Evolutionary conservation across 495 filamentous ascomycete genomes (phyloP), one percentile per base, ranked within the genome.

Genomic region (Rhizodiscina lignyota): DNA sequence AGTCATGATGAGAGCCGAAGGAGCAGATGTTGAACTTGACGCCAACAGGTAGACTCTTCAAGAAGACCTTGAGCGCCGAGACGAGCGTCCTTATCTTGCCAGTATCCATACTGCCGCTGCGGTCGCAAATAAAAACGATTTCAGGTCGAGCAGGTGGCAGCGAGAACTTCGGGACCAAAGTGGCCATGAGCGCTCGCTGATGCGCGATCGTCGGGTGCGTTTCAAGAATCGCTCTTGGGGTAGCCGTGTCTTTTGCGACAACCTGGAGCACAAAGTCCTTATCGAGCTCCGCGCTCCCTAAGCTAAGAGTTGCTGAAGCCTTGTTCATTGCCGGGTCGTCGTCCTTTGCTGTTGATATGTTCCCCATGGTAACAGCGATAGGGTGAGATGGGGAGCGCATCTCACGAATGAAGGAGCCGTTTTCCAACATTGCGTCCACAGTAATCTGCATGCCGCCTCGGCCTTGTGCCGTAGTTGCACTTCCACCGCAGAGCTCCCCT

Each of bases 11-110:
- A 16, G 35, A 55, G 6, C 78, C 78, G 40, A 84, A 84, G 1
- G 71, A 78, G 52, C 70, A 76, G 38, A 83, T 80, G 51, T 84
- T 82, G 59, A 84, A 83, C 46, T 66, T 70, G 34, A 72, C 55
- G 0, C 75, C 75, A 1, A 71, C 40, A 1, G 78, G 77, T 12
- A 84, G 52, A 0, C 72, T 77, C 42, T 79, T 80, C 21, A 84
- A 57, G 42, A 83, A 77, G n/a, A 81, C 52, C 2, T 59, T 60
- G 18, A 83, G 56, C 2, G 77, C 77, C 4, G 62, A 56, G 12
- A 62, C 48, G 18, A 79, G 51, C 12, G 68, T 67, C 1, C 43
- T 23, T 1, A 79, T 79, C 20, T 66, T 67, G 22, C 52, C 49
- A 1, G 40, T 38, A 1, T 16, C 18, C 79, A 85, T 83, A 37